Percentiles rank a stretch among this genome's conserved stretches.
Conservation (phyloP, 164 flowering plant genomes). For the Umbellularia californica region DNA sequence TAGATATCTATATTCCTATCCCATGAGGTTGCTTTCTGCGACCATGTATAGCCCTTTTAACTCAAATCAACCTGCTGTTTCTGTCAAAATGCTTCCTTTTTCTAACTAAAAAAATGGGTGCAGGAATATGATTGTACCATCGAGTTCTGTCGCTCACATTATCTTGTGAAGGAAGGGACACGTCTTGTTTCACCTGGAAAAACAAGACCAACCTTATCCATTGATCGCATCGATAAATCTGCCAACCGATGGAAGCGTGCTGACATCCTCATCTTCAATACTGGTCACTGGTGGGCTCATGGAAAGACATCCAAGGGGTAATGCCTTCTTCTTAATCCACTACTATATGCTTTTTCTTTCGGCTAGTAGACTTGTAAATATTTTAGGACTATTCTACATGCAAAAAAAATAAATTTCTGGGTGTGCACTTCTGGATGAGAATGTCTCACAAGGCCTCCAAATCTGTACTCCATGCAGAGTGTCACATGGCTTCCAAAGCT, state of each 20-base stretch:
- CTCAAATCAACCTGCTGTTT: not conserved
- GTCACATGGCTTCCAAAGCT: too few species aligned
- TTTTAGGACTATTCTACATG: not conserved
- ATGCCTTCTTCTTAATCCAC: not conserved
- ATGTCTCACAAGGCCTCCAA: too few species aligned
- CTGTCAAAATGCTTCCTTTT: not conserved
- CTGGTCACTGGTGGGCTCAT: conserved; percentile 98
- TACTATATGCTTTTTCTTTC: not conserved
- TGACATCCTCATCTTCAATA: conserved; percentile 85
- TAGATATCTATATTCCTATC: too few species aligned
- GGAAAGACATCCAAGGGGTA: conserved; percentile 94
- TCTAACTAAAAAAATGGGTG: not conserved
- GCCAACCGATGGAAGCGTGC: conserved; percentile 68
- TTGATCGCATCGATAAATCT: conserved; percentile 77
- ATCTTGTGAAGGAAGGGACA: conserved; percentile 82
- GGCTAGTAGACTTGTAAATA: not conserved
- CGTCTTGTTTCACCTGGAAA: conserved; percentile 62
- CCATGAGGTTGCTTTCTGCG: too few species aligned
- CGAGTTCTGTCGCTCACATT: conserved; percentile 87
- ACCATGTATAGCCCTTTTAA: too few species aligned
- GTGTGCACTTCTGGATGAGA: not conserved
- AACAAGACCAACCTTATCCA: conserved; percentile 74
- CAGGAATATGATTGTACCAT: conserved; percentile 86
- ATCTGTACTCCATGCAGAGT: too few species aligned
- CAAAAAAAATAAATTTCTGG: not conserved